A percentile compares a stretch with the other conserved stretches of the same genome.
These are phyloP conservation scores for Diddensiella transvaalensis DNA, from an alignment of 805 yeast genomes.

Conservation along the genomic window DNA sequence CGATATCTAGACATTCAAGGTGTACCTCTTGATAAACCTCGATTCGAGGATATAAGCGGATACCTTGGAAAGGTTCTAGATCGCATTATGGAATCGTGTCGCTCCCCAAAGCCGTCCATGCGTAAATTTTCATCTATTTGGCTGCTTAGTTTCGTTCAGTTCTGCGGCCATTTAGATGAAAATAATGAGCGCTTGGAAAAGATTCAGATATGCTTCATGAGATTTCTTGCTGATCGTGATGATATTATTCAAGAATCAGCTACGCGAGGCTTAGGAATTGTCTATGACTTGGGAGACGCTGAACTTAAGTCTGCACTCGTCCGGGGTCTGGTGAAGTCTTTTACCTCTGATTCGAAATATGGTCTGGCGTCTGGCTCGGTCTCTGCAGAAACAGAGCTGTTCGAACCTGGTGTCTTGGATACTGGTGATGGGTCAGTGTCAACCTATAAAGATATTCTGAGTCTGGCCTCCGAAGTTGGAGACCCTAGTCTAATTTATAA, in stretches of 20 bases:
- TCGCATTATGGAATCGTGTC: slow-evolving; percentile 49
- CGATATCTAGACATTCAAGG: slow-evolving; percentile 55
- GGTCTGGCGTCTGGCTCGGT: slow-evolving; percentile 59
- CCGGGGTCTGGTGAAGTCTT: slow-evolving; percentile 66
- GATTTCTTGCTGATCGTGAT: slow-evolving; percentile 73
- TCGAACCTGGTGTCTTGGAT: slow-evolving; percentile 74
- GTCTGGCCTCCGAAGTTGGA: slow-evolving; percentile 88
- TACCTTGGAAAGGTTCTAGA: slow-evolving; percentile 39
- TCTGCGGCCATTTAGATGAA: slow-evolving; percentile 49
- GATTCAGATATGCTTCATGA: slow-evolving; percentile 73
- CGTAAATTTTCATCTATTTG: slow-evolving; percentile 80
- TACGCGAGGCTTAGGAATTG: slow-evolving; percentile 76
- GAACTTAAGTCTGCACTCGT: slow-evolving; percentile 70
- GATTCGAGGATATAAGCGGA: neutral
- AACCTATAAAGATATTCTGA: slow-evolving; percentile 86
- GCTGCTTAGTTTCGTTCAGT: slow-evolving; percentile 76
- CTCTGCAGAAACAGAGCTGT: slow-evolving; percentile 74
- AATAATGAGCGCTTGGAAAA: slow-evolving; percentile 46
- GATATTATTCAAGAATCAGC: slow-evolving; percentile 92
- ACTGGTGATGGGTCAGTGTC: slow-evolving; percentile 85
- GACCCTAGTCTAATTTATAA: slow-evolving; percentile 92
- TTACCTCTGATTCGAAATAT: slow-evolving; percentile 61
- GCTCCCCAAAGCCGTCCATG: slow-evolving; percentile 66
- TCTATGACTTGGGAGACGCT: slow-evolving; percentile 71
- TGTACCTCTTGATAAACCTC: slow-evolving; percentile 12